These are phyloP conservation scores for Neopestalotiopsis rosae DNA, from an alignment of 2,329 filamentous ascomycete genomes.

Conservation along the genomic window DNA sequence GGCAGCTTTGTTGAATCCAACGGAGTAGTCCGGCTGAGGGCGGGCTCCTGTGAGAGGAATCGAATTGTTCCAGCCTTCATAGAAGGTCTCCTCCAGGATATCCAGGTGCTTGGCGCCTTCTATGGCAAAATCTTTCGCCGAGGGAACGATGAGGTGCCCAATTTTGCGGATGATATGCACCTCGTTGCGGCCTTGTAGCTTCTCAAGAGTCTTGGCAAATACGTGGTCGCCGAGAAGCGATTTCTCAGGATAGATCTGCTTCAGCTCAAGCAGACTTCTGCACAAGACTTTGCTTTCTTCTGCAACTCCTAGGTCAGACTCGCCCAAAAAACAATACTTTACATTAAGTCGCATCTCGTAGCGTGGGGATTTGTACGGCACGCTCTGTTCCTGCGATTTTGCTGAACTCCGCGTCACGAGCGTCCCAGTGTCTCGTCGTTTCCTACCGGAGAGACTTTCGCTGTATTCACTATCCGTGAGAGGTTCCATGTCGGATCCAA, in stretches of 20 bases:
- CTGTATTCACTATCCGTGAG: too few species aligned
- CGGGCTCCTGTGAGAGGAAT: conserved; percentile 37
- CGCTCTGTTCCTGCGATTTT: neutral
- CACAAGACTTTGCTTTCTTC: neutral
- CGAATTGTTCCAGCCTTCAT: conserved; percentile 47
- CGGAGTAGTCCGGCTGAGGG: conserved; percentile 50
- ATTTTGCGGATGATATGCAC: neutral
- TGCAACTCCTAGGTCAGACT: neutral
- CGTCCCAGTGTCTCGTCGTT: neutral
- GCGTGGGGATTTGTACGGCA: neutral
- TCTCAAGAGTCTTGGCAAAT: neutral
- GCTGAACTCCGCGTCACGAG: neutral
- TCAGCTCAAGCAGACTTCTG: neutral
- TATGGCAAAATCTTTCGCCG: neutral
- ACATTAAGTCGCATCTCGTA: neutral
- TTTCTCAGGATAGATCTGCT: neutral
- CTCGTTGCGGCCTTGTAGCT: neutral
- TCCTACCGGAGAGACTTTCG: neutral
- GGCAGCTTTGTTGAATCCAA: conserved; percentile 45
- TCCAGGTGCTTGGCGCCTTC: neutral
- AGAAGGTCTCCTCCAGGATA: conserved; percentile 44
- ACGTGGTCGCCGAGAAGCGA: neutral
- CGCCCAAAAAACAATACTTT: neutral
- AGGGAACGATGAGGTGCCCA: neutral
- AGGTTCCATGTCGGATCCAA: conserved; percentile 37